Conservation (phyloP, 805 yeast species). For the Dipodascus albidus region DNA sequence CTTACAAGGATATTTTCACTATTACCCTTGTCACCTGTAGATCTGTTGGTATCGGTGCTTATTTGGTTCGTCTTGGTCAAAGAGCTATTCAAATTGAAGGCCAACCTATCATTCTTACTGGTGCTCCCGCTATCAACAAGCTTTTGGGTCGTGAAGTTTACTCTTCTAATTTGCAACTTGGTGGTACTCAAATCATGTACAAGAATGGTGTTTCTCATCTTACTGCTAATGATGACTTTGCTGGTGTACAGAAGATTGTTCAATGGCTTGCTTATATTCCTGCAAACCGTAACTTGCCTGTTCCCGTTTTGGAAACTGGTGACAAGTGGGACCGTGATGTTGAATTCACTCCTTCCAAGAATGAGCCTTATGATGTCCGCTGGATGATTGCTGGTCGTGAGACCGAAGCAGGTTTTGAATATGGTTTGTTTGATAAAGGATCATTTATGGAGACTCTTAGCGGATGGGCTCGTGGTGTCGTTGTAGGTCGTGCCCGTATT, state of each 20-base stretch:
- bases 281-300: conserved; percentile 77
- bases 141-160: conserved; percentile 94
- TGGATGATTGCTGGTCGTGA: conserved; percentile 86
- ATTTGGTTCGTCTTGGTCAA: conserved; percentile 94
- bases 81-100: conserved; percentile 98
- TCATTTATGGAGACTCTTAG: conserved; percentile 94
- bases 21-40: conserved; percentile 98
- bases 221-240: conserved; percentile 93
- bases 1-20: conserved; percentile 95
- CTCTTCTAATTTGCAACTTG: conserved; percentile 91
- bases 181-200: conserved; percentile 99
- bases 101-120: conserved; percentile 95
- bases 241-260: conserved; percentile 89
- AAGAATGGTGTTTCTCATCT: conserved; percentile 95
- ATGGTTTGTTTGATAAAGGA: conserved; percentile 82
- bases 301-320: conserved; percentile 67
- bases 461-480: conserved; percentile 99
- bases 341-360: conserved; percentile 62
- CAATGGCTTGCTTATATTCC: conserved; percentile 95
- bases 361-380: conserved; percentile 79
- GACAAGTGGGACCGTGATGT: conserved; percentile 94
- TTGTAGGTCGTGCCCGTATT: conserved; percentile 95
- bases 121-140: conserved; percentile 98
- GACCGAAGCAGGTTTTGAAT: conserved; percentile 55
- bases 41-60: conserved; percentile 99